A percentile compares a stretch with the other conserved stretches of the same genome.
Evolutionary conservation across 179 eudicot species (phyloP).

Genomic region (Vitellaria paradoxa): DNA sequence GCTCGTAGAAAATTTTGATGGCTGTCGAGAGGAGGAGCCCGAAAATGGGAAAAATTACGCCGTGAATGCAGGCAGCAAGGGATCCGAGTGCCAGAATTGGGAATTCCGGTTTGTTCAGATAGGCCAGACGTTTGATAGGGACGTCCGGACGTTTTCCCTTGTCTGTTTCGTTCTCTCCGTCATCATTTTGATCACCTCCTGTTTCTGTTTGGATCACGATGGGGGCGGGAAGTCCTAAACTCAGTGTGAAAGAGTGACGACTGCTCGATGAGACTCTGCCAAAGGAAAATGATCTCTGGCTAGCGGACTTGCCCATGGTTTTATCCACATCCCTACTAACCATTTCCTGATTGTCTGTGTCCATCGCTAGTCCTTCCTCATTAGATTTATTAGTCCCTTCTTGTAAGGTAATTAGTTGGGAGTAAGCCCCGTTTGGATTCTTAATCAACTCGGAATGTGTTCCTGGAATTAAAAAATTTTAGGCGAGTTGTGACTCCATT

Average conservation of each 20-base stretch:
- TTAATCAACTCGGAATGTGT: constrained; percentile 64
- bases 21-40: constrained; percentile 62
- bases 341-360: constrained; percentile 12
- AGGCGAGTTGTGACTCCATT: background rate
- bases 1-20: constrained; percentile 65
- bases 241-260: constrained; percentile 38
- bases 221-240: constrained; percentile 31
- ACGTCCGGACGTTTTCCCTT: constrained; percentile 27
- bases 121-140: constrained; percentile 48
- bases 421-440: constrained; percentile 66
- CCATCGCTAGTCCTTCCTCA: constrained; percentile 18
- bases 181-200: constrained; percentile 13
- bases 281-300: constrained; percentile 43
- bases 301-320: constrained; percentile 30
- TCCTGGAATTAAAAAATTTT: constrained; percentile 32
- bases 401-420: constrained; percentile 66
- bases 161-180: constrained; percentile 9
- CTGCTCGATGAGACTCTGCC: constrained; percentile 56
- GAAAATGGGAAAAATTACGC: constrained; percentile 60
- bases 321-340: constrained; percentile 23
- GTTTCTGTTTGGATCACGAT: constrained; percentile 24
- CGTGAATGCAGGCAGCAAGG: constrained; percentile 54
- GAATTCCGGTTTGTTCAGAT: constrained; percentile 68
- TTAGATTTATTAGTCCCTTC: constrained; percentile 42
- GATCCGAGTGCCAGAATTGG: constrained; percentile 60